Evolutionary conservation across 1,284 basidiomycete genomes (phyloP).

Genomic region (Sporisorium sorghi): DNA sequence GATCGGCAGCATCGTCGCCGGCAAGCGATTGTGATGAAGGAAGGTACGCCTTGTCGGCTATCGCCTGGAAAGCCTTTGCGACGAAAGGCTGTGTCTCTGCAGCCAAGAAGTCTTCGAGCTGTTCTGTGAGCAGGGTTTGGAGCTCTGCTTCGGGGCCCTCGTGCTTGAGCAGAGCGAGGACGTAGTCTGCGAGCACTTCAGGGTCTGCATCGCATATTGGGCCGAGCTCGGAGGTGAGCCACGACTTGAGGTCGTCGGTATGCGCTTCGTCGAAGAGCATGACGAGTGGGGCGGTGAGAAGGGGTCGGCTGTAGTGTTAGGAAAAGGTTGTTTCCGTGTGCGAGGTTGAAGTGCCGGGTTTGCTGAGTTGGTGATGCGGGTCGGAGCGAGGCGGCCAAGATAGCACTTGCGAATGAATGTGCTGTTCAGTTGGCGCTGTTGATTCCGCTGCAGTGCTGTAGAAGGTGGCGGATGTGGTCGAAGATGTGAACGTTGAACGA

Average conservation of each 20-base stretch:
- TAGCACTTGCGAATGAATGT: background rate
- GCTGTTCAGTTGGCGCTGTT: background rate
- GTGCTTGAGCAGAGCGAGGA: slow-evolving; percentile 91
- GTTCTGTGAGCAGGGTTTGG: slow-evolving; percentile 79
- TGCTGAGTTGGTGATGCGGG: slow-evolving; percentile 1
- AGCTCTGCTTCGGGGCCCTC: slow-evolving; percentile 85
- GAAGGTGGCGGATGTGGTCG: background rate
- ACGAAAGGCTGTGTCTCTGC: slow-evolving; percentile 84
- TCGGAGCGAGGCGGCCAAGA: too few species aligned
- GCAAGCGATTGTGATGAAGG: slow-evolving; percentile 13
- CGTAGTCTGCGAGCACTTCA: slow-evolving; percentile 90
- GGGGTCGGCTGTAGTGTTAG: background rate
- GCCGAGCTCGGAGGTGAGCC: slow-evolving; percentile 62
- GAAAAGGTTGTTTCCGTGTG: background rate
- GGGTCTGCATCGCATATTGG: slow-evolving; percentile 89
- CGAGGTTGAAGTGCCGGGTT: background rate
- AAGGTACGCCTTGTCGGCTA: slow-evolving; percentile 57
- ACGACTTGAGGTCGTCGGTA: slow-evolving; percentile 58
- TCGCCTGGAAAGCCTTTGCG: slow-evolving; percentile 82
- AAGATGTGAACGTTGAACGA: too few species aligned
- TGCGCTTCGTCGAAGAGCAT: slow-evolving; percentile 58
- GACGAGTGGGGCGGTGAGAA: background rate
- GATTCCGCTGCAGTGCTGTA: background rate
- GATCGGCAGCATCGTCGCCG: slow-evolving; percentile 11
- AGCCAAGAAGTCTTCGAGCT: slow-evolving; percentile 91